phyloP scores from a whole-genome alignment of 202 grass and related monocot genomes.

The Panicum virgatum region DNA sequence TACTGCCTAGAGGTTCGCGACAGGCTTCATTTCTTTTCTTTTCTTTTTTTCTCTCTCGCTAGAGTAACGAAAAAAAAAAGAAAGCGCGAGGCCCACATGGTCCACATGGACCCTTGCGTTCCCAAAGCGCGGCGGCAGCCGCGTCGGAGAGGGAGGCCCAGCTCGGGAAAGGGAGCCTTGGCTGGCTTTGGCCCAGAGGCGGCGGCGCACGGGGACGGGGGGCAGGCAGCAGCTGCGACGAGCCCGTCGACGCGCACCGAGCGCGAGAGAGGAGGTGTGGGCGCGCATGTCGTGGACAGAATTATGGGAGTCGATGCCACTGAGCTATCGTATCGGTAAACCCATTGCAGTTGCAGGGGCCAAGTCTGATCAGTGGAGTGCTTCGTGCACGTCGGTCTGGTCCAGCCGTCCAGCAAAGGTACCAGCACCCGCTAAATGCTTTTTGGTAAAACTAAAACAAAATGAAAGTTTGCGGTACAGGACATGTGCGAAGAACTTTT shows the following conservation, averaged over 20 bases:
- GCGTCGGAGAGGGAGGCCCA: constrained; percentile 19
- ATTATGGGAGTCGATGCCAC: constrained; percentile 31
- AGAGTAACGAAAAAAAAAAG: neutral
- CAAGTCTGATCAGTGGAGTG: neutral
- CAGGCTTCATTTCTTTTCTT: neutral
- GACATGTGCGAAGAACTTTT: neutral
- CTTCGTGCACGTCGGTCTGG: neutral
- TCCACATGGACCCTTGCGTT: constrained; percentile 6
- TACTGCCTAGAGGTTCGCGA: constrained; percentile 25
- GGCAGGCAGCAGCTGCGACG: neutral
- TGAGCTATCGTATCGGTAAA: constrained; percentile 28
- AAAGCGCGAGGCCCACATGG: neutral
- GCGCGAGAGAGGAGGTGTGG: neutral
- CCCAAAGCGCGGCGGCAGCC: neutral
- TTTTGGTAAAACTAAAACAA: neutral
- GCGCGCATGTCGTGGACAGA: constrained; percentile 24
- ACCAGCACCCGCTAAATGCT: neutral
- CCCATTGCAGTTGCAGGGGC: neutral
- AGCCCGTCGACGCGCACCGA: constrained; percentile 29
- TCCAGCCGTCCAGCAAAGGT: neutral
- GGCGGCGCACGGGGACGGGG: neutral
- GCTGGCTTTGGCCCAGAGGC: constrained; percentile 16
- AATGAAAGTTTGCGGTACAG: neutral
- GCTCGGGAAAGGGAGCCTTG: neutral
- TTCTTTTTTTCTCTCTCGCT: too few species aligned